A percentile compares a stretch with the other conserved stretches of the same genome.
Evolutionary conservation across 2,329 filamentous ascomycete genomes (phyloP).

Genomic region (Mycosphaerelloides madeirae): DNA sequence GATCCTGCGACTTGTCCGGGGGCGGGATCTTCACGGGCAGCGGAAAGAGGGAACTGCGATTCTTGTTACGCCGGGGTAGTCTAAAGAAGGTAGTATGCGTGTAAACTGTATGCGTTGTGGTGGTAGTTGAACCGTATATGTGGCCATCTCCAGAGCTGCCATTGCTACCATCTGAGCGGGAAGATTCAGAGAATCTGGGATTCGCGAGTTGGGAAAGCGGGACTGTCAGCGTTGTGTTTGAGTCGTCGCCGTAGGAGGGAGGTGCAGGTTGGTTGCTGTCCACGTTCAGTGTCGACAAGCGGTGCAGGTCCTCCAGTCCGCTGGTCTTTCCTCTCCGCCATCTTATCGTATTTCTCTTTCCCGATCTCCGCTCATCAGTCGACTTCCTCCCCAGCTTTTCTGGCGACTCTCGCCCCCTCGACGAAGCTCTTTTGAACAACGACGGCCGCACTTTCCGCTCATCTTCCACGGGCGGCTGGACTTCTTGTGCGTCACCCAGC

Average conservation of each 20-base stretch:
- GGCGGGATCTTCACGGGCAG: slow-evolving; percentile 68
- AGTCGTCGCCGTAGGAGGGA: slow-evolving; percentile 59
- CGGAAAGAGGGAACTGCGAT: slow-evolving; percentile 75
- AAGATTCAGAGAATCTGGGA: slow-evolving; percentile 72
- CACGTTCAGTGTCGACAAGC: slow-evolving; percentile 54
- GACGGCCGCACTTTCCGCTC: slow-evolving; percentile 15
- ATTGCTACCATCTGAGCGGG: slow-evolving; percentile 71
- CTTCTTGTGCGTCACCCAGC: not conserved
- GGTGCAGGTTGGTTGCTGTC: slow-evolving; percentile 38
- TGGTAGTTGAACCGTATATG: slow-evolving; percentile 53
- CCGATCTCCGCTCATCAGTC: slow-evolving; percentile 13
- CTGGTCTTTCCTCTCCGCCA: slow-evolving; percentile 31
- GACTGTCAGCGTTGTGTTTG: slow-evolving; percentile 57
- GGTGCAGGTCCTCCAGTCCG: slow-evolving; percentile 44
- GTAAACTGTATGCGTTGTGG: slow-evolving; percentile 59
- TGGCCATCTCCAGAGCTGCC: slow-evolving; percentile 52
- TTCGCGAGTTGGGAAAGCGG: slow-evolving; percentile 45
- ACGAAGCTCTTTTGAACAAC: slow-evolving; percentile 24
- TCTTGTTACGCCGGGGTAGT: slow-evolving; percentile 70
- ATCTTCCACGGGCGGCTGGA: slow-evolving; percentile 12
- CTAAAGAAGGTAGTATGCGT: slow-evolving; percentile 70
- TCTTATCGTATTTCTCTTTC: slow-evolving; percentile 21
- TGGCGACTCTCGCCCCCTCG: slow-evolving; percentile 13
- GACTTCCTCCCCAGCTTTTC: slow-evolving; percentile 15
- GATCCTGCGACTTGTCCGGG: slow-evolving; percentile 43